Percentiles rank a stretch among this genome's conserved stretches.
These are phyloP conservation scores for Paratinospora sagittata DNA, from an alignment of 164 flowering plant genomes.

Conservation along the genomic window DNA sequence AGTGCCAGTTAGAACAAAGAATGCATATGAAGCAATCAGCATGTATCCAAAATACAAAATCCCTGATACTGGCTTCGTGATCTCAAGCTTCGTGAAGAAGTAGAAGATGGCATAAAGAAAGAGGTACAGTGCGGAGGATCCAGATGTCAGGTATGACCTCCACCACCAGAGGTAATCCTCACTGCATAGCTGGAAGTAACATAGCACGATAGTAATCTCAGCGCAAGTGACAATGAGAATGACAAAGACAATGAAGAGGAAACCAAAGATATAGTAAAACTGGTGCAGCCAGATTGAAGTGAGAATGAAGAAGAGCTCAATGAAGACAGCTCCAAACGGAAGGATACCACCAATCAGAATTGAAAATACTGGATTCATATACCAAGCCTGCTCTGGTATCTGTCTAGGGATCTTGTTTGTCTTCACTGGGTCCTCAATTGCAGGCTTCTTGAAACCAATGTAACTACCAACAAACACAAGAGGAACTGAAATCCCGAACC, in stretches of 20 bases:
- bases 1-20: slow-evolving; percentile 52
- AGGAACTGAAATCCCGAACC: slow-evolving; percentile 17
- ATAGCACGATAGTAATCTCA: slow-evolving; percentile 50
- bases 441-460: slow-evolving; percentile 10
- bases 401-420: slow-evolving; percentile 17
- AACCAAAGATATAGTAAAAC: slow-evolving; percentile 62
- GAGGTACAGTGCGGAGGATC: slow-evolving; percentile 56
- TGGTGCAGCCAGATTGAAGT: slow-evolving; percentile 61
- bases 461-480: slow-evolving; percentile 16
- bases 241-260: slow-evolving; percentile 49
- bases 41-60: slow-evolving; percentile 56
- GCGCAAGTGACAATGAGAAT: slow-evolving; percentile 57
- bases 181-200: slow-evolving; percentile 61
- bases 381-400: slow-evolving; percentile 57
- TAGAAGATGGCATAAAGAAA: slow-evolving; percentile 56
- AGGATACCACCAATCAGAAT: slow-evolving; percentile 58
- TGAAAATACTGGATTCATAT: slow-evolving; percentile 52
- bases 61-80: slow-evolving; percentile 55
- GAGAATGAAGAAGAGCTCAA: slow-evolving; percentile 62
- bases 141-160: slow-evolving; percentile 54
- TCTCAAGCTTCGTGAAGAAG: slow-evolving; percentile 62
- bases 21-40: slow-evolving; percentile 55
- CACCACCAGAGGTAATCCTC: slow-evolving; percentile 67
- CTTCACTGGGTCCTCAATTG: slow-evolving; percentile 17
- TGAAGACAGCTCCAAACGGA: slow-evolving; percentile 64